Base-by-base conservation (phyloP, 441 rosid species). In the Gossypium lobatum region DNA sequence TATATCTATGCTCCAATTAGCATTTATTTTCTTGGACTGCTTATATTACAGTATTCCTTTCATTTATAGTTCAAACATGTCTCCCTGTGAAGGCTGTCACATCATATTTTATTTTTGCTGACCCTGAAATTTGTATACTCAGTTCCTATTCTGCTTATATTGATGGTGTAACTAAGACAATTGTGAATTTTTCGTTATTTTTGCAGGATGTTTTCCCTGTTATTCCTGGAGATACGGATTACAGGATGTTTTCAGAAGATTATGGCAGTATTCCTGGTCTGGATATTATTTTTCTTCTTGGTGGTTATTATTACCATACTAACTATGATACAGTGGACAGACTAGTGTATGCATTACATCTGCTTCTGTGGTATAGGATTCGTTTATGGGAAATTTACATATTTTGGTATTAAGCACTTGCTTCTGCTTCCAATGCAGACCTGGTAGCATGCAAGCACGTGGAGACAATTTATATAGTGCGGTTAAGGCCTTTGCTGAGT, bases 261-360 rank as follows among this genome's bases (percentile, higher is more conserved):
- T 83, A 87, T 77, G 97, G 96, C 6, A 83, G 85, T 83, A 92
- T 93, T 77, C 99, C 99, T 17, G 90, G 98, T 85, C 89, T 96
- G 83, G 99, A 96, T 84, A 92, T 96, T 77, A 96, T 96, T 80
- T 96, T 93, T 81, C 94, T 96, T 79, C 83, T 88, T 54, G 97
- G 99, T 68, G 99, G 99, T 87, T 93, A 91, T 87, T 96, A 88
- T 85, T 96, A 96, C 86, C 98, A 96, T 82, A 96, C 99, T 73
- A 85, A 97, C 77, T 91, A 78, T 76, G 99, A 96, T 75, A 93
- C 99, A 8, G 84, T 92, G 85, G 98, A 96, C 87, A 91, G 93
- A 88, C 83, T 96, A 91, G 77, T 91, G 99, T 96, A 96, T 82
- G 99, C 88, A 80, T 85, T 83, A 79, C 78, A 80, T 76, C 80